Base-by-base conservation (phyloP, 805 yeast species). In the Sungouiella thailandica region DNA sequence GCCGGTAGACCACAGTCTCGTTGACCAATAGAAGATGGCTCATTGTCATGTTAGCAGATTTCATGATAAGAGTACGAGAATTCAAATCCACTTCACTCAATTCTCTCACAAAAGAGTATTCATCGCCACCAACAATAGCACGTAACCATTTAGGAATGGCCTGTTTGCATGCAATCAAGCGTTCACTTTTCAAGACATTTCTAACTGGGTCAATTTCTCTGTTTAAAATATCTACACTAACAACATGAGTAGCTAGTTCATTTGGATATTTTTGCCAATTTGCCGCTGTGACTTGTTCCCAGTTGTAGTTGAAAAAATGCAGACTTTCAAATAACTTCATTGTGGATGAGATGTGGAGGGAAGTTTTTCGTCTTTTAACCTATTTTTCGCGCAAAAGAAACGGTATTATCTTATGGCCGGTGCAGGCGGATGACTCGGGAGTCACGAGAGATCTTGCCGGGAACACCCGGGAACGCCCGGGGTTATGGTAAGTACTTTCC, bases 201-300 rank as follows among this genome's bases (percentile, higher is more conserved):
- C 73, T 70, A 6, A 56, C 60, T 1, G 69, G 60, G 46, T 77
- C 74, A 14, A 87, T 52, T 47, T 80, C 87, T 43, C 97, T 70
- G 39, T 83, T 69, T 20, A 90, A 59, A 1, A 87, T 86, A 55
- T 90, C 98, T 13, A 93, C 97, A 1, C 93, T 93, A 18, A 86
- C 81, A 7, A 90, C 98, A 58, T 90, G 98, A 1, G 95, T 75
- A 6, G 96, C 80, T 38, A 81, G 70, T 48, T 88, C 95, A 55
- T 93, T 90, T n/a, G 98, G 98, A 60, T 90, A 90, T 49, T 90
- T 90, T 45, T 76, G 78, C 98, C 98, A 90, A 60, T 89, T 88
- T 32, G 97, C 97, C 1, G 95, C 88, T 1, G 96, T 83, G 17
- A 90, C 95, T 48, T 83, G 87, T 17, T 83, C 95, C 97, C 97